Base-by-base conservation (phyloP, 352 stramenopile genomes). In the Pythium brachiatum region DNA sequence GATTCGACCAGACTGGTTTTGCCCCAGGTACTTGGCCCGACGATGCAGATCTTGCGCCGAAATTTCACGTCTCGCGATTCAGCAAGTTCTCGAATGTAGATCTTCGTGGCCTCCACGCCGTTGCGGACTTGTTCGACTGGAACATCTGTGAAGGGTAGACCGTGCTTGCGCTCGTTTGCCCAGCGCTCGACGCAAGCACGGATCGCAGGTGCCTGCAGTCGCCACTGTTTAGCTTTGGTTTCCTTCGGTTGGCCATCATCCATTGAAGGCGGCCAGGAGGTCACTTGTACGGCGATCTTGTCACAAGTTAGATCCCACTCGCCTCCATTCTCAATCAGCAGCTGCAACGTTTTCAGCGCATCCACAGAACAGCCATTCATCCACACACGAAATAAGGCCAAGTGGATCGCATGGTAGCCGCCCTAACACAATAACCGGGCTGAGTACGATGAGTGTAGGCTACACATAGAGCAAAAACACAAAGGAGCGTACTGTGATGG, bases 1-100 rank as follows among this genome's bases (percentile, higher is more conserved):
- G 51, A 66, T 31, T 77, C 70, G 53, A 74, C 66, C 25, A 77
- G 44, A 27, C 66, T 74, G 0, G 70, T 77, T 25, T 74, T 77
- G 12, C 70, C 67, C 51, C 55, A 63, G 1, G 43, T 43, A 23
- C 63, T 72, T 8, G 66, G 57, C 3, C 70, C 70, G 26, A 76
- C 61, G 2, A 76, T 44, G 21, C 62, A 74, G 0, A 76, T 48
- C 25, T 73, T 76, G 6, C 23, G 51, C 5, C 66, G 65, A 32
- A 39, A 12, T 3, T 32, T 18, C 0, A 38, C 18, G 2, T 60
- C 20, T 12, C 2, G 9, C 1, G 21, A 62, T 3, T 48, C 18
- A 9, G 7, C 4, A 0, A 60, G 15, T 23, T 34, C 20, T 18
- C 9, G 13, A 29, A 47, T 25, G 18, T 29, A 60, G 8, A 12